These are phyloP conservation scores for Falciphora oryzae DNA, from an alignment of 2,329 filamentous ascomycete species.

Conservation along the genomic window DNA sequence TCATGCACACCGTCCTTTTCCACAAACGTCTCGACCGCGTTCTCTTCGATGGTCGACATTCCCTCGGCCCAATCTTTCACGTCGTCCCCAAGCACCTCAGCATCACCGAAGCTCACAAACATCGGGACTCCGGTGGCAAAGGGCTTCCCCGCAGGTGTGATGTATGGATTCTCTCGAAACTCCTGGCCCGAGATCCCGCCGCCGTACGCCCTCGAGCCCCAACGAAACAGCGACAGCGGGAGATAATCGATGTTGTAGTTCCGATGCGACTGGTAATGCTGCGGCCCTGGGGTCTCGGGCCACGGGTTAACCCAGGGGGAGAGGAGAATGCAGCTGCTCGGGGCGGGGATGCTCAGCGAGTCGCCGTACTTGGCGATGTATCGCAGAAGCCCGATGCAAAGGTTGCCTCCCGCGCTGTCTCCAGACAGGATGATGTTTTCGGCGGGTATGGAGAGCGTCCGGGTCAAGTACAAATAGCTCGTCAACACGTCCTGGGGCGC, in stretches of 20 bases:
- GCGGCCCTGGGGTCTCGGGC: constrained; percentile 10
- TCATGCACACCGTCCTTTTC: constrained; percentile 36
- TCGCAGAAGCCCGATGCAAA: constrained; percentile 36
- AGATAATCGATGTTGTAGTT: not conserved
- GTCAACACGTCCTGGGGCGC: constrained; percentile 43
- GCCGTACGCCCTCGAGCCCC: constrained; percentile 35
- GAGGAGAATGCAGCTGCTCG: constrained; percentile 32
- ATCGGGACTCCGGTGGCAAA: constrained; percentile 34
- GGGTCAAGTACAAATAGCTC: constrained; percentile 37
- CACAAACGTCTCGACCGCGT: constrained; percentile 31
- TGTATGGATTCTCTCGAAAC: constrained; percentile 27
- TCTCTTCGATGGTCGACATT: constrained; percentile 31
- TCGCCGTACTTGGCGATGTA: constrained; percentile 37
- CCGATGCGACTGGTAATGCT: constrained; percentile 12
- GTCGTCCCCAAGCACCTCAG: constrained; percentile 36
- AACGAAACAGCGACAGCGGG: constrained; percentile 17
- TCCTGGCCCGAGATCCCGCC: constrained; percentile 16
- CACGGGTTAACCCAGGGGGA: constrained; percentile 22
- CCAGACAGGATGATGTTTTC: constrained; percentile 37
- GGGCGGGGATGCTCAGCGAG: constrained; percentile 25
- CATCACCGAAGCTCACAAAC: constrained; percentile 33
- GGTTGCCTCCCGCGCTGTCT: constrained; percentile 44
- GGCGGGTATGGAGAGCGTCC: constrained; percentile 31
- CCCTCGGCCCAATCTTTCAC: constrained; percentile 28
- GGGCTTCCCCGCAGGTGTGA: constrained; percentile 28